Base-by-base conservation (phyloP, 257 asterid species). In the Asclepias syriaca region DNA sequence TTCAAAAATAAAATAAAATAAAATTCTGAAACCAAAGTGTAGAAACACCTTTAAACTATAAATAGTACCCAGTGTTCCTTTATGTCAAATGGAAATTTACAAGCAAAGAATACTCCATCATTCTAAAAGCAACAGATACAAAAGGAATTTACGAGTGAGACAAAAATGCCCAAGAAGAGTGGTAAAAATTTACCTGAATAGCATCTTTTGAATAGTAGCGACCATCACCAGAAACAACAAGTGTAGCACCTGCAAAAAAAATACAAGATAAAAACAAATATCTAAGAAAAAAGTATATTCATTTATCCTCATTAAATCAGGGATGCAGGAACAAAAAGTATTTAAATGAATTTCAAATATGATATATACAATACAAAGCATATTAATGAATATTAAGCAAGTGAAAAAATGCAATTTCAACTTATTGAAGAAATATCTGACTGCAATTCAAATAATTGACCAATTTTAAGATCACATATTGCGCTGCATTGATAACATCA, bases 181-280 rank as follows among this genome's bases (percentile, higher is more conserved):
- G 24, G 19, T 24, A 77, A 24, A 59, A 77, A 46, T 61, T 61
- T 69, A 91, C 99, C 93, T 89, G 97, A 72, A 94, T 86, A 48
- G 98, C 97, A 72, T 94, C 97, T 89, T 89, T 89, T 12, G 99
- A 94, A 69, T 48, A 94, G 85, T 91, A 94, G 74, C 99, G 97
- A 39, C 99, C 99, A 83, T 94, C 99, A 79, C 99, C 99, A 70
- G 97, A 94, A 76, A 94, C 99, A 78, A 94, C 97, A 78, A 91
- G 96, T 71, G 97, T 91, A 69, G 95, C 99, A 74, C 96, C 97
- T 91, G 84, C 75, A 39, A 19, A 67, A 55, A 55, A 37, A 22
- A 22, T 18, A 53, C 45, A 6, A 50, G 27, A 13, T 65, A 53
- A 3, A 13, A 13, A 63, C 3, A 12, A 46, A 4, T 8, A 69